Conservation (phyloP, 768 basidiomycete genomes). For the Clavulina sp. region DNA sequence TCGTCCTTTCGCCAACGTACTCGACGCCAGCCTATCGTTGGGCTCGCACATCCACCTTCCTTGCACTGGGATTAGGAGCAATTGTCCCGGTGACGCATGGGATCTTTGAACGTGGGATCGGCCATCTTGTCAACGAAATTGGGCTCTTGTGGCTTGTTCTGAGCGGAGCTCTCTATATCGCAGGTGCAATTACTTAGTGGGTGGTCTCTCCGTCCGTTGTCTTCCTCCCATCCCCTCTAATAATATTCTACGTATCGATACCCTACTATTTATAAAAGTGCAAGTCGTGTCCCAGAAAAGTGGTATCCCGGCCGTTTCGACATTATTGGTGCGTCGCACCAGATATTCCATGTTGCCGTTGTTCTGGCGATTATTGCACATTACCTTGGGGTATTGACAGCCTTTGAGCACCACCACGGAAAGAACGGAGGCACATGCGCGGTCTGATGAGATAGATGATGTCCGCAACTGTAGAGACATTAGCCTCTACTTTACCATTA, state of each 20-base stretch:
- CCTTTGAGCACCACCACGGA: conserved; percentile 40
- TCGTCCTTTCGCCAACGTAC: conserved; percentile 66
- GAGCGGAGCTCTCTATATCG: conserved; percentile 59
- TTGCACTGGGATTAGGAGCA: conserved; percentile 55
- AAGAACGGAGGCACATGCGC: conserved; percentile 1
- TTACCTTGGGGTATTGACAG: conserved; percentile 37
- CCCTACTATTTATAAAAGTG: conserved; percentile 28
- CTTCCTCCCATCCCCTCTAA: conserved; percentile 10
- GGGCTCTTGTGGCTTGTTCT: conserved; percentile 53
- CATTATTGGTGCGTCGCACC: conserved; percentile 63
- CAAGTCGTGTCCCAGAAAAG: conserved; percentile 66
- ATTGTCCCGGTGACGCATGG: conserved; percentile 54
- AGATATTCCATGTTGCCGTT: conserved; percentile 77
- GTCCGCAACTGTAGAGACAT: too few relatives aligned
- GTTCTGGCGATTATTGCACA: conserved; percentile 53
- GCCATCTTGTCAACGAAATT: conserved; percentile 38
- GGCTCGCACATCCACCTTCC: conserved; percentile 62
- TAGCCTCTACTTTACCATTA: too few relatives aligned
- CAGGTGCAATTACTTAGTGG: conserved; percentile 68
- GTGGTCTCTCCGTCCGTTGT: conserved; percentile 21
- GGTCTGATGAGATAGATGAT: too few relatives aligned
- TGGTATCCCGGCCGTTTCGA: conserved; percentile 64
- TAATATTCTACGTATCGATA: not conserved
- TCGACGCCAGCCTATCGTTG: conserved; percentile 56
- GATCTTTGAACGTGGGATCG: conserved; percentile 37